These are phyloP conservation scores for Yueomyces sp. DNA, from an alignment of 805 yeast genomes.

Conservation along the genomic window DNA sequence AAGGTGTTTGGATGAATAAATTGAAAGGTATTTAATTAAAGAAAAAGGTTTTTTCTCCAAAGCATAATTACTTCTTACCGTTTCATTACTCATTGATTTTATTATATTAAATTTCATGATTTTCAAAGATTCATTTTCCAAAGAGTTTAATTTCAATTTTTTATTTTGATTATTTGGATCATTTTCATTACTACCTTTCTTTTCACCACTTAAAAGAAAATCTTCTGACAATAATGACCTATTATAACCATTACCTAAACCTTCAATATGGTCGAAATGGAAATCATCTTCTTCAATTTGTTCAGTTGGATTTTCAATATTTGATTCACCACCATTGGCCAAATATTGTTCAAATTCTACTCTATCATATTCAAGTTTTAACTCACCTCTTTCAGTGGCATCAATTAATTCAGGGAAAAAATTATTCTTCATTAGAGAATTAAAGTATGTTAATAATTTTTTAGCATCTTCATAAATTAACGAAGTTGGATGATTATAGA, in stretches of 20 bases:
- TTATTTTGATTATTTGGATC: not conserved
- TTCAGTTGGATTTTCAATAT: slow-evolving; percentile 5
- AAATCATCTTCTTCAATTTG: slow-evolving; percentile 15
- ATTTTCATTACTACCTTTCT: not conserved
- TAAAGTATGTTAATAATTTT: slow-evolving; percentile 41
- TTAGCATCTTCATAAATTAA: slow-evolving; percentile 60
- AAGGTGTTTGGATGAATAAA: slow-evolving; percentile 15
- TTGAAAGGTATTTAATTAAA: slow-evolving; percentile 14
- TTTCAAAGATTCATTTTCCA: slow-evolving; percentile 11
- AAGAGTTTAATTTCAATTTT: not conserved
- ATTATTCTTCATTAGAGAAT: slow-evolving; percentile 16
- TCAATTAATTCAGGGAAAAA: slow-evolving; percentile 19
- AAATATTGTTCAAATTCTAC: slow-evolving; percentile 18
- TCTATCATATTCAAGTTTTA: slow-evolving; percentile 18
- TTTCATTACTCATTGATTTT: slow-evolving; percentile 14
- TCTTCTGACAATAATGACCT: slow-evolving; percentile 18
- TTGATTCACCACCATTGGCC: slow-evolving; percentile 1
- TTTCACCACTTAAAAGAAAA: slow-evolving; percentile 11
- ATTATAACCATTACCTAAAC: slow-evolving; percentile 22
- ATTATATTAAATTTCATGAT: slow-evolving; percentile 18
- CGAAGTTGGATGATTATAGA: slow-evolving; percentile 63
- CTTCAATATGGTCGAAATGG: slow-evolving; percentile 21
- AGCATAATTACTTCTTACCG: slow-evolving; percentile 11
- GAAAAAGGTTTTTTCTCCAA: slow-evolving; percentile 11
- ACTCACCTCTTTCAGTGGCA: slow-evolving; percentile 21